Conservation (phyloP, 2,329 filamentous ascomycete genomes). For the Sordariomycetes sp. region DNA sequence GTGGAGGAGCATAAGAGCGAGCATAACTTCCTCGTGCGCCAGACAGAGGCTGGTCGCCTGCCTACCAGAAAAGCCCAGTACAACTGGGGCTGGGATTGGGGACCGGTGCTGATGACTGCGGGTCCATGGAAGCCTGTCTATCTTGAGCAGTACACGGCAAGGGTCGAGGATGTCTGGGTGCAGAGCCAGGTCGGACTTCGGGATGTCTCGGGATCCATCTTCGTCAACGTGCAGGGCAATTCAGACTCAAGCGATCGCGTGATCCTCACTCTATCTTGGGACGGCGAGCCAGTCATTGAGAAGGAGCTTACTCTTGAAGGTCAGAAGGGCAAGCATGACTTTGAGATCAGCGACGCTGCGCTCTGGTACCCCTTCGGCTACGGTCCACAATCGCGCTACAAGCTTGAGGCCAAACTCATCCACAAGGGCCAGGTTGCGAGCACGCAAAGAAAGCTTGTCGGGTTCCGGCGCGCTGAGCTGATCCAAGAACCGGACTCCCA, state of each 20-base stretch:
- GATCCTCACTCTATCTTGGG: conserved; percentile 14
- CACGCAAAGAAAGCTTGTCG: conserved; percentile 47
- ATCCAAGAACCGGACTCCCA: conserved; percentile 46
- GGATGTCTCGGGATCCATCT: conserved; percentile 4
- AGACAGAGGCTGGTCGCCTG: conserved; percentile 9
- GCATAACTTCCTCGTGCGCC: conserved; percentile 22
- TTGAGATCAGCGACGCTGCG: conserved; percentile 32
- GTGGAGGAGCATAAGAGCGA: conserved; percentile 42
- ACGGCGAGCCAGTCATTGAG: conserved; percentile 9
- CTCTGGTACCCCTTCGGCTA: conserved; percentile 68
- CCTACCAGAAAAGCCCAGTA: conserved; percentile 59
- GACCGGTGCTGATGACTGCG: conserved; percentile 51
- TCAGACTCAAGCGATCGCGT: conserved; percentile 14
- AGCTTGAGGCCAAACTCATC: conserved; percentile 45
- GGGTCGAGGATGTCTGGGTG: conserved; percentile 49
- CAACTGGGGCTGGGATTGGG: conserved; percentile 67
- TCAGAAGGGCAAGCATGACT: conserved; percentile 46
- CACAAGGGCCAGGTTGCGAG: conserved; percentile 35
- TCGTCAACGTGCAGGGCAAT: conserved; percentile 10
- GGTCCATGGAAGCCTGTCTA: conserved; percentile 60
- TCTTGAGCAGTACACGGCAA: conserved; percentile 52
- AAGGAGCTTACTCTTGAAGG: conserved; percentile 30
- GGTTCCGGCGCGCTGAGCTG: conserved; percentile 51
- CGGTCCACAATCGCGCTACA: conserved; percentile 61
- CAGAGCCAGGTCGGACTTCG: conserved; percentile 24